Percentiles rank a stretch among this genome's conserved stretches.
These are phyloP conservation scores for Pythium aristosporum DNA, from an alignment of 352 stramenopile genomes.

Conservation along the genomic window DNA sequence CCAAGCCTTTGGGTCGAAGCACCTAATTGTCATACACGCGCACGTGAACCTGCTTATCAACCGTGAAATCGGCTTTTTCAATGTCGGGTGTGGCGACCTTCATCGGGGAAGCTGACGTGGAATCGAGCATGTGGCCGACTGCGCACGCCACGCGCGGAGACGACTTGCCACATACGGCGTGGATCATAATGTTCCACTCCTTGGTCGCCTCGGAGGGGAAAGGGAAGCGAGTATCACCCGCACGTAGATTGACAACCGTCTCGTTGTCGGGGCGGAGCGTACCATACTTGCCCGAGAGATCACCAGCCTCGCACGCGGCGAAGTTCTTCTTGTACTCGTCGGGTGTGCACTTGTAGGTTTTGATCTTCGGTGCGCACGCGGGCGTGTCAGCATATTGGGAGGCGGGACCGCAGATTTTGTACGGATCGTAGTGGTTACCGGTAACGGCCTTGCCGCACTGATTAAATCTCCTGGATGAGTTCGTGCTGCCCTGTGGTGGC, in stretches of 20 bases:
- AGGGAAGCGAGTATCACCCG: conserved; percentile 13
- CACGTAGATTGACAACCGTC: not conserved
- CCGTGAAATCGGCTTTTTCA: not conserved
- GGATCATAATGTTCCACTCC: conserved; percentile 25
- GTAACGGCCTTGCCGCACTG: conserved; percentile 17
- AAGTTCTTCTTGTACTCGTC: conserved; percentile 7
- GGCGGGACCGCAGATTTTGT: conserved; percentile 22
- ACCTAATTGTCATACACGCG: not conserved
- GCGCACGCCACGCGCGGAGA: conserved; percentile 21
- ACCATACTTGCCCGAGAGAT: conserved; percentile 31
- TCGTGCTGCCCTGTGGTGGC: not conserved
- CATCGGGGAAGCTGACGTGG: too few relatives aligned
- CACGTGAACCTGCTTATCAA: not conserved
- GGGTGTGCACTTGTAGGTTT: conserved; percentile 24
- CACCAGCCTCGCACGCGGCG: conserved; percentile 17
- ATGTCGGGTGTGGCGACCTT: too few relatives aligned
- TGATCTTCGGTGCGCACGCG: not conserved
- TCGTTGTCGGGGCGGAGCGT: conserved; percentile 15
- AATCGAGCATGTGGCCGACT: not conserved
- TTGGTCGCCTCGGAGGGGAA: not conserved
- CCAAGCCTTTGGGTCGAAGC: too few relatives aligned
- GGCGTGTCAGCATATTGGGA: conserved; percentile 21
- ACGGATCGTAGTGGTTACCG: conserved; percentile 31
- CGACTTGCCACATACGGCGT: conserved; percentile 21
- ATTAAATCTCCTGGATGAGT: conserved; percentile 8